Percentiles rank a stretch among this genome's conserved stretches.
These are phyloP conservation scores for Cruciata laevipes DNA, from an alignment of 257 asterid species.

Conservation along the genomic window DNA sequence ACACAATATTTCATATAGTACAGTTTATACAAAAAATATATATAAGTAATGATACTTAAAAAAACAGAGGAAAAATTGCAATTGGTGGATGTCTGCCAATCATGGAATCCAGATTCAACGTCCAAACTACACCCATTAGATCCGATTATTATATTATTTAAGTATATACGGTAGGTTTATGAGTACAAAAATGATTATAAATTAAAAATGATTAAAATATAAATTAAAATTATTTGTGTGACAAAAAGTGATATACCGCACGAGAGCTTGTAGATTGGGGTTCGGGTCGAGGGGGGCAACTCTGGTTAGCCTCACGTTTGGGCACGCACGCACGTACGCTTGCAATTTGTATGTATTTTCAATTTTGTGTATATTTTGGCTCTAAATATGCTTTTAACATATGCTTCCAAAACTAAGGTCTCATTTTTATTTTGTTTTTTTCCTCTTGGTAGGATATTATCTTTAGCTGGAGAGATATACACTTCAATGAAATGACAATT, in stretches of 20 bases:
- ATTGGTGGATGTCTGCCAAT: background rate
- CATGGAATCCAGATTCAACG: constrained; percentile 12
- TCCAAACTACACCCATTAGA: background rate
- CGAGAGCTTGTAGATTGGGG: constrained; percentile 4
- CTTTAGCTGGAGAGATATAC: background rate
- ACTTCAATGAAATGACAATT: background rate
- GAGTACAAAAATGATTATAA: too few relatives aligned
- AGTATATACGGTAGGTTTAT: background rate
- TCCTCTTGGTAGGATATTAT: background rate
- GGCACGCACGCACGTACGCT: background rate
- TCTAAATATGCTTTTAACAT: background rate
- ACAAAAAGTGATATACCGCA: background rate
- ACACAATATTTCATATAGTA: too few relatives aligned
- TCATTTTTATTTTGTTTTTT: background rate
- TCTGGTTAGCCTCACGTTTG: constrained; percentile 7
- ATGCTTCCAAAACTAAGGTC: constrained; percentile 10
- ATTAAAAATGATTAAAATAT: too few relatives aligned
- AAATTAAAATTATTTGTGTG: too few relatives aligned
- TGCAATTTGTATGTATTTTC: background rate
- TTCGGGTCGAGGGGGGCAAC: background rate
- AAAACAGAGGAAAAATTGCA: background rate
- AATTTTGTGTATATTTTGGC: background rate
- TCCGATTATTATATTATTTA: too few relatives aligned
- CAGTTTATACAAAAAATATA: too few relatives aligned
- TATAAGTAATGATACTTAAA: too few relatives aligned